Percentiles rank a stretch among this genome's conserved stretches.
Conservation (phyloP, 2,329 filamentous ascomycete species). For the Magnaporthiopsis incrustans region DNA sequence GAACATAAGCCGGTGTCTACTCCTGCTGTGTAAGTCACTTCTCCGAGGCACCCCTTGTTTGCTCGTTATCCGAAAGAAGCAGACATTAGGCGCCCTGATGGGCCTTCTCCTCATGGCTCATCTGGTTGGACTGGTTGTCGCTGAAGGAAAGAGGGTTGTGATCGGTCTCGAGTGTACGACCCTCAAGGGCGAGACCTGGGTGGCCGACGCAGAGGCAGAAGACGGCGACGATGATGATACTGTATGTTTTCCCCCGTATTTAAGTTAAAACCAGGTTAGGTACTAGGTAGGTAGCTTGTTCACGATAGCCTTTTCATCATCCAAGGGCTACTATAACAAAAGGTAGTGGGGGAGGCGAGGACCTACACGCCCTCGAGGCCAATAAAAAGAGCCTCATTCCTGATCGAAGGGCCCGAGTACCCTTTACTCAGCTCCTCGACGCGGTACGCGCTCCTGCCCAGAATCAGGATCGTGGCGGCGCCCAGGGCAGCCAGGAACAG, state of each 20-base stretch:
- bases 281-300: too few relatives aligned
- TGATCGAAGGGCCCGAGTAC: conserved; percentile 47
- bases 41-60: not conserved
- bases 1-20: too few relatives aligned
- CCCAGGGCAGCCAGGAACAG: conserved; percentile 12
- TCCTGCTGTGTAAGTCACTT: too few relatives aligned
- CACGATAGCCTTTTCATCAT: too few relatives aligned
- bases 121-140: not conserved
- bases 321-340: too few relatives aligned
- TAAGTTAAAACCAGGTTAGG: not conserved
- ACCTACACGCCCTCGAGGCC: conserved; percentile 41
- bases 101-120: not conserved
- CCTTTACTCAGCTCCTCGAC: conserved; percentile 58
- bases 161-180: not conserved
- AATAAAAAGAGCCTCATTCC: conserved; percentile 43
- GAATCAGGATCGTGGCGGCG: conserved; percentile 47
- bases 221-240: conserved; percentile 3
- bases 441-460: conserved; percentile 53
- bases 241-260: not conserved
- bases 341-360: not conserved
- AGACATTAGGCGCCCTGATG: not conserved
- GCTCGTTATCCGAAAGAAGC: not conserved
- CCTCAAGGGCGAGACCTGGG: conserved; percentile 5
- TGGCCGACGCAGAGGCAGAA: conserved; percentile 9
- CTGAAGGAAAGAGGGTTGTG: not conserved